A percentile compares a stretch with the other conserved stretches of the same genome.
Evolutionary conservation across 176 grass and related monocot genomes (phyloP).

Genomic region (Alopecurus myosuroides): DNA sequence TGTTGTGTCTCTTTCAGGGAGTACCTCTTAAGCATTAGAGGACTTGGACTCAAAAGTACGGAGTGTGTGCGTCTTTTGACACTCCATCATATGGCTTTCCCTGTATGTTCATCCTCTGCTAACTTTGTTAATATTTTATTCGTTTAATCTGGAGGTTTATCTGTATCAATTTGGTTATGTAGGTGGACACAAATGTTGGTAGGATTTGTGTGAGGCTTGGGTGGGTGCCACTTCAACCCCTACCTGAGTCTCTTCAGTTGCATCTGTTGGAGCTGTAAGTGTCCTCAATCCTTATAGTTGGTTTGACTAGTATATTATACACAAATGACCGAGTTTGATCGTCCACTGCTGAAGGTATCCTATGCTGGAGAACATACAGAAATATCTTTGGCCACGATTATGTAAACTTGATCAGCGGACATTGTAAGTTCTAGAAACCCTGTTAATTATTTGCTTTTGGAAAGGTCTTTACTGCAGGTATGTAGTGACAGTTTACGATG

Average conservation of each 20-base stretch:
- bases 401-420: conserved; percentile 94
- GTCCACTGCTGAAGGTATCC: conserved; percentile 66
- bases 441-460: conserved; percentile 7
- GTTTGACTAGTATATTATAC: background rate
- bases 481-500: background rate
- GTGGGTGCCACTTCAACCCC: conserved; percentile 94
- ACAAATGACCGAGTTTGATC: conserved; percentile 17
- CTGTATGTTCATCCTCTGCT: conserved; percentile 32
- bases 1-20: conserved; percentile 53
- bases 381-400: conserved; percentile 93
- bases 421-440: conserved; percentile 57
- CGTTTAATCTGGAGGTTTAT: conserved; percentile 16
- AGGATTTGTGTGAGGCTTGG: conserved; percentile 91
- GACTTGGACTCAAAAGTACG: conserved; percentile 79
- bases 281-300: background rate
- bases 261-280: conserved; percentile 95
- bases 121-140: background rate
- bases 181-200: conserved; percentile 99
- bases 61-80: conserved; percentile 89
- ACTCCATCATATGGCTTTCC: conserved; percentile 84
- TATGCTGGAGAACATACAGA: conserved; percentile 78
- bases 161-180: conserved; percentile 12
- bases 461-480: conserved; percentile 4
- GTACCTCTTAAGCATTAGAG: conserved; percentile 71
- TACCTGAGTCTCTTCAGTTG: conserved; percentile 85